Percentiles rank a stretch among this genome's conserved stretches.
Evolutionary conservation across 163 green algal genomes (phyloP).

Genomic region (Scenedesmus sp.): DNA sequence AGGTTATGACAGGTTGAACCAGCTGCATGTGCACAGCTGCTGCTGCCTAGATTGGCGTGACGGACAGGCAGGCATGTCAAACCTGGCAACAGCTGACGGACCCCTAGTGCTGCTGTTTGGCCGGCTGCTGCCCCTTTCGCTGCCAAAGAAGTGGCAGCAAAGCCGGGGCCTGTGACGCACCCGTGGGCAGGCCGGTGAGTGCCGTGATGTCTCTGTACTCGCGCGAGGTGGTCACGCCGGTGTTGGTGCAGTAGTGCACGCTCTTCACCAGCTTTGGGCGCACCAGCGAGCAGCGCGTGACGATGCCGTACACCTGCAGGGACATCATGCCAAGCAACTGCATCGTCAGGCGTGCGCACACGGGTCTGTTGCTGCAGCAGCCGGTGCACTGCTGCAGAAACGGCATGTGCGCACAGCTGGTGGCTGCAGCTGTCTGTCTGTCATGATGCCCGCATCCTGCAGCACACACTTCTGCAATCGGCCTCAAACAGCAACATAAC

Average conservation of each 20-base stretch:
- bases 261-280: slow-evolving; percentile 92
- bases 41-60: background rate
- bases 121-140: background rate
- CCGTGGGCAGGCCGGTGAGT: slow-evolving; percentile 74
- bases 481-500: too few relatives aligned
- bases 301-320: slow-evolving; percentile 87
- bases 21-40: background rate
- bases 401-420: too few relatives aligned
- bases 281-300: slow-evolving; percentile 95
- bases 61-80: background rate
- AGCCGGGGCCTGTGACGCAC: background rate
- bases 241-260: slow-evolving; percentile 94
- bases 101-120: background rate
- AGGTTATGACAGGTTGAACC: too few relatives aligned
- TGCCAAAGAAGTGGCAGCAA: background rate
- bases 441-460: too few relatives aligned
- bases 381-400: background rate
- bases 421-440: too few relatives aligned
- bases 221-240: slow-evolving; percentile 77
- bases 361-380: background rate
- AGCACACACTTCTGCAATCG: too few relatives aligned
- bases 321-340: background rate
- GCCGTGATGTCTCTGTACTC: slow-evolving; percentile 93
- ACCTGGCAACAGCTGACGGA: background rate
- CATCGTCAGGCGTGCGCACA: background rate